phyloP scores from a whole-genome alignment of 345 rosid genomes.

The Iberis pinnata region DNA sequence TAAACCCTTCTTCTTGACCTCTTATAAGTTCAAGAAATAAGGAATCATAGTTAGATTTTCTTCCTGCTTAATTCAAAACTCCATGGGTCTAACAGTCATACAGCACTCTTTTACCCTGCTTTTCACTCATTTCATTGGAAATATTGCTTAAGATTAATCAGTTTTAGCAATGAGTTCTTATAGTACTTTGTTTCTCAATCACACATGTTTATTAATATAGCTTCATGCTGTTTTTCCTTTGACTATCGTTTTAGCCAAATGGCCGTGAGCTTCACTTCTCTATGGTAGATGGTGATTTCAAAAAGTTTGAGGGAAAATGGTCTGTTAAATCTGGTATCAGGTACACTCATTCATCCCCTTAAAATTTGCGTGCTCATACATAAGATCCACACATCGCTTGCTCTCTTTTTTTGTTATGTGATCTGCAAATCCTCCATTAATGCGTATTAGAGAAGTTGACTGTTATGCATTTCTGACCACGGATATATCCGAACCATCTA shows the following conservation, averaged over 20 bases:
- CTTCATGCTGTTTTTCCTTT: neutral
- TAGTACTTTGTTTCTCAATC: too few species aligned
- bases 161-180: too few species aligned
- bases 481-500: neutral
- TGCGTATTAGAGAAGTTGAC: constrained; percentile 2
- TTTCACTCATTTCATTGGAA: too few species aligned
- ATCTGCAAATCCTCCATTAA: neutral
- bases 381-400: neutral
- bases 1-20: too few species aligned
- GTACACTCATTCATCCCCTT: constrained; percentile 28
- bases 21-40: too few species aligned
- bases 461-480: constrained; percentile 4
- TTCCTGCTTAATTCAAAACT: too few species aligned
- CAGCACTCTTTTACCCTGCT: too few species aligned
- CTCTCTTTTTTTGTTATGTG: neutral
- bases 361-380: neutral
- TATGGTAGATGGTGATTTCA: constrained; percentile 97
- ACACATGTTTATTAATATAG: neutral
- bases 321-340: constrained; percentile 63
- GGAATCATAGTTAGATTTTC: too few species aligned
- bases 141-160: too few species aligned
- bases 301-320: constrained; percentile 98
- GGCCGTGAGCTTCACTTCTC: constrained; percentile 72
- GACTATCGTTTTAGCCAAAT: constrained; percentile 51
- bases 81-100: too few species aligned